phyloP scores from a whole-genome alignment of 495 filamentous ascomycete species.

The Massariosphaeria phaeospora region DNA sequence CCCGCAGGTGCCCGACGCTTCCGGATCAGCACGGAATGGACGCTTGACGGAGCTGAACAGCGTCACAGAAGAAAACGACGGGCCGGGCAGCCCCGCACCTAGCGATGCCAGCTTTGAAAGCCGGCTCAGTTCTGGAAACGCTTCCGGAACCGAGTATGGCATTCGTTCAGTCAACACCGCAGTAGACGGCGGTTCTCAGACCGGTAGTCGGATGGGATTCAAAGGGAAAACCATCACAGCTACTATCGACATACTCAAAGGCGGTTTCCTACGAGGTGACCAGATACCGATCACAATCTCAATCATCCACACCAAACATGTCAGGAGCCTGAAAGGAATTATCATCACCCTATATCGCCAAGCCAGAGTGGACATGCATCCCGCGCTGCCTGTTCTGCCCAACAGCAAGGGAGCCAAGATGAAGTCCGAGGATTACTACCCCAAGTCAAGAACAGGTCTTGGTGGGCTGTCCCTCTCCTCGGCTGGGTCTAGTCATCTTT shows the following conservation, averaged over 20 bases:
- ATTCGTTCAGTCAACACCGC: constrained; percentile 39
- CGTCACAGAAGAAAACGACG: constrained; percentile 27
- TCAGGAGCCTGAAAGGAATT: constrained; percentile 85
- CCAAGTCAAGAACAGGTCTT: constrained; percentile 64
- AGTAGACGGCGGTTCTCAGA: background rate
- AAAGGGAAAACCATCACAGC: constrained; percentile 70
- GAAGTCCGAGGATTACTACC: constrained; percentile 80
- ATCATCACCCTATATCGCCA: constrained; percentile 90
- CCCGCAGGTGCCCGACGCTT: background rate
- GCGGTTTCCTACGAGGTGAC: constrained; percentile 84
- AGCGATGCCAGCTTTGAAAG: constrained; percentile 64
- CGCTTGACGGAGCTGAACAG: constrained; percentile 30
- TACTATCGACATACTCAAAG: constrained; percentile 74
- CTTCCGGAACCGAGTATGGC: constrained; percentile 38
- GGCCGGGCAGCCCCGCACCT: constrained; percentile 47
- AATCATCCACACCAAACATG: constrained; percentile 77
- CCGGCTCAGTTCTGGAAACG: constrained; percentile 50
- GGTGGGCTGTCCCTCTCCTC: constrained; percentile 77
- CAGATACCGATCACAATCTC: constrained; percentile 71
- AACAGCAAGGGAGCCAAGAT: constrained; percentile 58
- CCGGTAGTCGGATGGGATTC: constrained; percentile 1
- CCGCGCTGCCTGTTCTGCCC: constrained; percentile 58
- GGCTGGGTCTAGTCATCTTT: constrained; percentile 75
- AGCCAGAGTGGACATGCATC: constrained; percentile 84
- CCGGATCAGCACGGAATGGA: constrained; percentile 18